Percentiles rank a stretch among this genome's conserved stretches.
Conservation (phyloP, 2,329 filamentous ascomycete species). For the Alternaria ethzedia region DNA sequence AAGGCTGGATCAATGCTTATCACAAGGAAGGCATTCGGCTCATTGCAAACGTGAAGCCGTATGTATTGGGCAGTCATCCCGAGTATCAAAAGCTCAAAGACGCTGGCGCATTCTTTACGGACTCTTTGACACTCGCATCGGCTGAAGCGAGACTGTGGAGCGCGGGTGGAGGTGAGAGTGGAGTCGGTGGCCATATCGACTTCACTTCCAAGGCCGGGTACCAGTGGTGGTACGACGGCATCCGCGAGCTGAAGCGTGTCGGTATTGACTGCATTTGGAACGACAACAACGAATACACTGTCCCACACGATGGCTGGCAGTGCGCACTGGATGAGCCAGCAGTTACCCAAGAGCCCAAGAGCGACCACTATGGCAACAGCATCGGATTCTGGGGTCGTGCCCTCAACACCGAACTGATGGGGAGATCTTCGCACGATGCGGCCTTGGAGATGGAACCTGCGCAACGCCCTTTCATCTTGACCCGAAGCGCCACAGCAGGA, state of each 20-base stretch:
- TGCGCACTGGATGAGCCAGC: conserved; percentile 60
- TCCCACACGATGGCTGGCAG: conserved; percentile 70
- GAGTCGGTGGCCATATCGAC: conserved; percentile 74
- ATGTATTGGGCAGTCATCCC: conserved; percentile 70
- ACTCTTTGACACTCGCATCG: conserved; percentile 56
- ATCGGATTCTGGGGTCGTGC: conserved; percentile 74
- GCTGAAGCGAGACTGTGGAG: conserved; percentile 73
- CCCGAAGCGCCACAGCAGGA: conserved; percentile 72
- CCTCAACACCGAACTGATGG: conserved; percentile 74
- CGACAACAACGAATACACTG: conserved; percentile 78
- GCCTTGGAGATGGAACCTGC: conserved; percentile 64
- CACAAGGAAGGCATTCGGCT: conserved; percentile 70
- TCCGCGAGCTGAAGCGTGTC: conserved; percentile 64
- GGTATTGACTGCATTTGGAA: conserved; percentile 81
- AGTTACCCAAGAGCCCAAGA: conserved; percentile 34
- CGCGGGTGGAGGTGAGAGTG: conserved; percentile 72
- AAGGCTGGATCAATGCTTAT: conserved; percentile 67
- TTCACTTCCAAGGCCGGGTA: conserved; percentile 72
- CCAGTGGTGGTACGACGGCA: conserved; percentile 74
- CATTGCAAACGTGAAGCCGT: conserved; percentile 76
- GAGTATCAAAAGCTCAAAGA: conserved; percentile 68
- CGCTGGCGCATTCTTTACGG: conserved; percentile 67
- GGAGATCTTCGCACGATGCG: conserved; percentile 73
- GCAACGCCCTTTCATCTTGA: conserved; percentile 70
- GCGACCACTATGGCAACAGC: conserved; percentile 51